Evolutionary conservation across 495 filamentous ascomycete species (phyloP), one percentile per base, ranked within the genome.

Genomic region (Penicillium coffeae): DNA sequence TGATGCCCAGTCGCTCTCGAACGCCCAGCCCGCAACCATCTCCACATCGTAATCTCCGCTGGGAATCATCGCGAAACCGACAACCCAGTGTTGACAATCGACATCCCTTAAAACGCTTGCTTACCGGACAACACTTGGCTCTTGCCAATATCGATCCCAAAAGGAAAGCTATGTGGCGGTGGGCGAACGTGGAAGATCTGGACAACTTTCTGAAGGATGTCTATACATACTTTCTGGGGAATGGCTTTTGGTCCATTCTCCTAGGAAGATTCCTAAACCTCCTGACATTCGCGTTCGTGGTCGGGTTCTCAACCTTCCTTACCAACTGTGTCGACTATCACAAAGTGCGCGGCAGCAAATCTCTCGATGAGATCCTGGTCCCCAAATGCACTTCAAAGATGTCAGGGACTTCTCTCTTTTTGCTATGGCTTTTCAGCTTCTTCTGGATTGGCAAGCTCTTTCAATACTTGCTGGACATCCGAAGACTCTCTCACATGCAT

Each of bases 151-250:
- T 75, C 30, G 82, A 84, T 58, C 84, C 86, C 10, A 87, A 85
- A 67, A 83, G 90, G 56, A 88, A 83, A 65, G 92, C 93, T 3
- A 84, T 95, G 78, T 97, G 91, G 87, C 84, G 85, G 61, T 98
- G 93, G 90, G 87, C 88, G 47, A 96, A 96, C 59, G 88, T 95
- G 22, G 80, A 84, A 37, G 93, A 97, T 60, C 70, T 98, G 48
- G 93, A 98, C 64, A 86, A 83, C 50, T 97, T 96, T 64, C 77
- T 98, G 38, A 76, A 80, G 52, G 87, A 95, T 45, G 92, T 96
- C 19, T 98, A 97, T 64, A 76, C 84, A 35, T 98, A 97, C 61
- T 98, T 87, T 64, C 66, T 82, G 16, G 88, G 88, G 0, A 81
- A 86, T 52, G 93, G 93, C 6, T 85, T 96, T 18, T 94, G 88